Evolutionary conservation across 371 early-diverging fungal genomes (phyloP).

Genomic region (Quaeritorhiza haematococci): DNA sequence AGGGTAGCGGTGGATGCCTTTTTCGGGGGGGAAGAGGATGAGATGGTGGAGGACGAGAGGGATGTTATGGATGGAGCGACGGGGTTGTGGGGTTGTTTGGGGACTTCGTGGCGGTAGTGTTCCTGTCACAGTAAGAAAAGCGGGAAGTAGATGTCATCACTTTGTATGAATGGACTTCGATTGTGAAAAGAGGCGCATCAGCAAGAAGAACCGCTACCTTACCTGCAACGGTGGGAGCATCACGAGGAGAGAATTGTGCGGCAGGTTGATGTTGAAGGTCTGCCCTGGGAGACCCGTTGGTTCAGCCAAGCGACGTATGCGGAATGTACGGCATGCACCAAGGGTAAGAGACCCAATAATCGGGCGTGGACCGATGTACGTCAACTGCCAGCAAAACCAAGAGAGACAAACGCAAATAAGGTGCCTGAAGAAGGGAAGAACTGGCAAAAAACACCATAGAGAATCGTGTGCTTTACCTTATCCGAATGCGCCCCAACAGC

Average conservation of each 20-base stretch:
- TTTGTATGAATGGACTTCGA: background rate
- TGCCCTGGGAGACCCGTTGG: conserved; percentile 15
- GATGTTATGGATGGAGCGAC: no score
- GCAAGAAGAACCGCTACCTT: background rate
- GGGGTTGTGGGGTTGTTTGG: conserved; percentile 20
- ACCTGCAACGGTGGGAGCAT: conserved; percentile 54
- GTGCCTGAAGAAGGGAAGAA: no score
- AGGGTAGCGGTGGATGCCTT: no score
- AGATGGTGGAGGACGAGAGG: no score
- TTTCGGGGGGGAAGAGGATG: no score
- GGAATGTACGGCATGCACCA: conserved; percentile 55
- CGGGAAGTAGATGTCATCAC: background rate
- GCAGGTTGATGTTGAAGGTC: conserved; percentile 46
- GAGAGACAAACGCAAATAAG: no score
- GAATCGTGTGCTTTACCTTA: conserved; percentile 5
- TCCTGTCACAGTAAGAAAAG: conserved; percentile 22
- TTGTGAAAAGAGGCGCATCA: background rate
- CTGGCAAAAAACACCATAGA: no score
- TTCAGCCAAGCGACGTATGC: conserved; percentile 31
- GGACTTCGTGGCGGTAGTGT: conserved; percentile 48
- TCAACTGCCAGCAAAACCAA: no score
- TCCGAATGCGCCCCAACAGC: conserved; percentile 33
- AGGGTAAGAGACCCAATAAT: conserved; percentile 54
- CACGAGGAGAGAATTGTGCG: conserved; percentile 56
- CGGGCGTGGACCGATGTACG: conserved; percentile 53